Evolutionary conservation across 495 filamentous ascomycete genomes (phyloP).

Genomic region (Talaromyces liani): DNA sequence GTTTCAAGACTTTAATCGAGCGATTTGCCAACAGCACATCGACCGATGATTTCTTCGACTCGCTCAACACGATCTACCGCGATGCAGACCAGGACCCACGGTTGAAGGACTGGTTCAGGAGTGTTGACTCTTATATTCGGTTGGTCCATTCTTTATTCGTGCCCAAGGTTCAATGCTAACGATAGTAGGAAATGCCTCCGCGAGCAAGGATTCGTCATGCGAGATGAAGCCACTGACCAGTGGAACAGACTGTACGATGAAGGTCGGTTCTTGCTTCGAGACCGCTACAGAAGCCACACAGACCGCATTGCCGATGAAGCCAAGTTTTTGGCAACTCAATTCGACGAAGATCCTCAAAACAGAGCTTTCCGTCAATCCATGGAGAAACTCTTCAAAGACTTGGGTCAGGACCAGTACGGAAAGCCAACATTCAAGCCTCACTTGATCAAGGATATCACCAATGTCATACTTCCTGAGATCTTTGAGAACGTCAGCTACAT

Average conservation of each 20-base stretch:
- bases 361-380: conserved; percentile 65
- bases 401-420: conserved; percentile 78
- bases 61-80: conserved; percentile 80
- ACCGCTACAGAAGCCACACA: conserved; percentile 81
- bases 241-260: conserved; percentile 83
- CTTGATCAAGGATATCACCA: conserved; percentile 77
- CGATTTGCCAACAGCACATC: conserved; percentile 95
- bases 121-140: conserved; percentile 68
- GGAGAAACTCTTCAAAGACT: conserved; percentile 78
- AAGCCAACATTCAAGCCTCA: conserved; percentile 88
- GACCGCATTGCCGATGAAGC: conserved; percentile 82
- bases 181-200: conserved; percentile 59
- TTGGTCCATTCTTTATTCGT: conserved; percentile 9
- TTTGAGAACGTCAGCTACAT: conserved; percentile 89
- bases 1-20: conserved; percentile 70
- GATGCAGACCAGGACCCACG: conserved; percentile 88
- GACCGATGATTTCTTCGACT: conserved; percentile 72
- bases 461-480: conserved; percentile 76
- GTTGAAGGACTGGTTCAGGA: conserved; percentile 82
- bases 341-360: conserved; percentile 81
- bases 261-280: conserved; percentile 80
- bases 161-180: neutral
- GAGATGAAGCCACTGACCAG: conserved; percentile 70
- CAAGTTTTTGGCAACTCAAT: conserved; percentile 84
- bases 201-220: conserved; percentile 84